Base-by-base conservation (phyloP, 139 green algal genomes). In the Micromonas pusilla region DNA sequence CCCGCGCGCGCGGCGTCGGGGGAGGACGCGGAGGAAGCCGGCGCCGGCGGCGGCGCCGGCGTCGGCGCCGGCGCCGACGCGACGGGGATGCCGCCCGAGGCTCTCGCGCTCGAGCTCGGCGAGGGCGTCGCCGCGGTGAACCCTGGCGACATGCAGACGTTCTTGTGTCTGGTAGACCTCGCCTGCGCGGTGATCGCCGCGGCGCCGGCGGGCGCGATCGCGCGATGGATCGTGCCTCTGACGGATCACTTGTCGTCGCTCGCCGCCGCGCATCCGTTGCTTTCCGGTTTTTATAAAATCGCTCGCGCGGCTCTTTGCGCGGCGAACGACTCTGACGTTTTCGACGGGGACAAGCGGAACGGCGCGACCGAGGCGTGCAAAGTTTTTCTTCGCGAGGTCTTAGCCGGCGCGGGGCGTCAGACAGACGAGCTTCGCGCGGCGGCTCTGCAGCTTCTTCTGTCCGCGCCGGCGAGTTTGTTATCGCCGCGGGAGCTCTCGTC, bases 271-370 rank as follows among this genome's bases (percentile, higher is more conserved):
- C 28, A 62, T 32, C 52, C 26, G 30, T 31, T 39, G n/a, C 31
- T 75, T 6, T 63, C 37, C 36, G 68, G 68, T 1, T 75, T 75
- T 75, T 75, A 75, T 39, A 75, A 75, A 39, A 38, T 75, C 2
- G 53, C 53, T 62, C 4, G 38, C 1, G 38, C 21, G 20, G 23
- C 33, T 6, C 19, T 75, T 20, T n/a, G 30, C 25, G 68, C 37
- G 9, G 68, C 68, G 37, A 23, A 75, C 28, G 34, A 23, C 3
- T 9, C 45, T 16, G 37, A 20, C 37, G 68, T n/a, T 25, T 75
- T 38, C 23, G 60, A 62, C 5, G 9, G 2, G 33, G 31, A 39
- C 37, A 21, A 16, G 2, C 30, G 9, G 45, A 57, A 57, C 45
- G 45, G 23, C 20, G 26, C 38, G 19, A 13, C 37, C n/a, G 37